Evolutionary conservation across 495 filamentous ascomycete species (phyloP).

Genomic region (Recurvomyces mirabilis): DNA sequence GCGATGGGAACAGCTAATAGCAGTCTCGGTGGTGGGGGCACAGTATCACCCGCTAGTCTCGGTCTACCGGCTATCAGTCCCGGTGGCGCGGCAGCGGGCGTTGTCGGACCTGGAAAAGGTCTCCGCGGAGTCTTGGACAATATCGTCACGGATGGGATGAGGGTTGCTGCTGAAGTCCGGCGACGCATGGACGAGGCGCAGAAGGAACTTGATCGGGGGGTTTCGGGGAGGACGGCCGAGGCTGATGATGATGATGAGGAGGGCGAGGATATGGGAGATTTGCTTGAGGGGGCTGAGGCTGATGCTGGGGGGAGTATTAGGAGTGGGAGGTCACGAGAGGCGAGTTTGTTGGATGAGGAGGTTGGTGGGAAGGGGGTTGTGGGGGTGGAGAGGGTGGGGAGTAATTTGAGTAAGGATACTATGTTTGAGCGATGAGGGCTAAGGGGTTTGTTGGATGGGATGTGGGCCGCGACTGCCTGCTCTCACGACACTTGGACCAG

Average conservation of each 20-base stretch:
- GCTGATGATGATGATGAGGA: conserved; percentile 54
- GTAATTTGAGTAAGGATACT: neutral
- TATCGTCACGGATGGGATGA: conserved; percentile 92
- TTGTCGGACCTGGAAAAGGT: conserved; percentile 59
- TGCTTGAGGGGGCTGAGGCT: conserved; percentile 71
- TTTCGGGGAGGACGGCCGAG: conserved; percentile 38
- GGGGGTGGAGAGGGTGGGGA: conserved; percentile 1
- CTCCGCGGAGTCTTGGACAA: conserved; percentile 89
- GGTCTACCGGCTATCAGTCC: conserved; percentile 26
- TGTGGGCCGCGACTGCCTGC: too few species aligned
- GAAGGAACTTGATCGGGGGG: conserved; percentile 69
- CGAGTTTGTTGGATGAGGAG: conserved; percentile 3
- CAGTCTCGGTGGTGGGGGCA: too few species aligned
- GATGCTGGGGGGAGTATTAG: conserved; percentile 34
- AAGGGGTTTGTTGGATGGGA: too few species aligned
- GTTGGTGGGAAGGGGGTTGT: neutral
- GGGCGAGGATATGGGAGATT: conserved; percentile 56
- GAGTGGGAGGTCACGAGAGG: neutral
- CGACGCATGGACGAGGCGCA: conserved; percentile 90
- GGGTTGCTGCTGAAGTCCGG: conserved; percentile 82
- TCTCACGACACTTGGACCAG: too few species aligned
- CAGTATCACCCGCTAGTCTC: neutral
- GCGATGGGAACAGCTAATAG: neutral
- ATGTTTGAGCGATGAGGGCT: conserved; percentile 3
- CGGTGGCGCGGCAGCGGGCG: conserved; percentile 34